phyloP scores from a whole-genome alignment of 179 eudicot genomes.

The Kewa caespitosa region DNA sequence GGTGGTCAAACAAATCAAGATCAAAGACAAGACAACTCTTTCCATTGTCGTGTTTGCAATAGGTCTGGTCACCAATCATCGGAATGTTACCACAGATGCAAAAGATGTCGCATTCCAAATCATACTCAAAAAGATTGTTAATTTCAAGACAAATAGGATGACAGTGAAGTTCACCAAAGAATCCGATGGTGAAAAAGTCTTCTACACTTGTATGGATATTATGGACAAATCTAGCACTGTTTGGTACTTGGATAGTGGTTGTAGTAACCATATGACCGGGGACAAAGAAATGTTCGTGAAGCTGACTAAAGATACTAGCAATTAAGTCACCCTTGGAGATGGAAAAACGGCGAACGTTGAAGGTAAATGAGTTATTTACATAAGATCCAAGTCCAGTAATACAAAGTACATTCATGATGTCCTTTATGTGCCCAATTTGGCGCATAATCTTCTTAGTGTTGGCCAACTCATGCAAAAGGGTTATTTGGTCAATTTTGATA shows the following conservation, averaged over 20 bases:
- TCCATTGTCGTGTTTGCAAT: slow-evolving; percentile 2
- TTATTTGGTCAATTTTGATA: slow-evolving; percentile 6
- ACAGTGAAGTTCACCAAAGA: neutral
- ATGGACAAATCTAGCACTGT: neutral
- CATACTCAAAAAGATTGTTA: slow-evolving; percentile 3
- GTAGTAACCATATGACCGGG: slow-evolving; percentile 13
- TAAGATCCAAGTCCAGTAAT: neutral
- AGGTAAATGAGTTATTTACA: neutral
- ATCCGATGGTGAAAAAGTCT: neutral
- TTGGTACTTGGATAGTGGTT: neutral
- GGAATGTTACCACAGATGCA: too few species aligned
- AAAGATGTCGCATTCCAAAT: slow-evolving; percentile 12
- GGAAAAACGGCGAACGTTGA: slow-evolving; percentile 11
- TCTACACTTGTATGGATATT: neutral
- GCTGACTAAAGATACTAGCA: neutral
- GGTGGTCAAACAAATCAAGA: slow-evolving; percentile 7
- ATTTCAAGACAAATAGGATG: neutral
- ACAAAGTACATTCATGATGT: slow-evolving; percentile 2
- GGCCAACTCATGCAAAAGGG: slow-evolving; percentile 4
- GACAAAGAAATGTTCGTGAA: neutral
- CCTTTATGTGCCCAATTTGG: slow-evolving; percentile 3
- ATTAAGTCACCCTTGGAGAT: neutral
- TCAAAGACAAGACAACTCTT: neutral
- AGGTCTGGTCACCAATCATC: slow-evolving; percentile 14
- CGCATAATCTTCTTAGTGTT: slow-evolving; percentile 5